Evolutionary conservation across 2,329 filamentous ascomycete genomes (phyloP).

Genomic region (Colletotrichum sp.): DNA sequence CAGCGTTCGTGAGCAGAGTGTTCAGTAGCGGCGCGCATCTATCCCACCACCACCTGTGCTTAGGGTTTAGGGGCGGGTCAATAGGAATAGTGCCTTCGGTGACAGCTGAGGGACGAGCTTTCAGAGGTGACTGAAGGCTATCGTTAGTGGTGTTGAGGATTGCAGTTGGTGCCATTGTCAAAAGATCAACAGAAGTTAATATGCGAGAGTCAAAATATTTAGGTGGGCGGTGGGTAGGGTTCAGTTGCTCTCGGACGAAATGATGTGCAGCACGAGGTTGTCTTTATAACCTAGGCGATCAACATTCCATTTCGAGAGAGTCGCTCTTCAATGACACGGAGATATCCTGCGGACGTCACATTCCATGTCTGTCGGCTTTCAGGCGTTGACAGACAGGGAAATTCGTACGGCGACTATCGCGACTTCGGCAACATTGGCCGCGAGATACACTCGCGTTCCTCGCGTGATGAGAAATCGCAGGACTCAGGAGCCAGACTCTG

Average conservation of each 20-base stretch:
- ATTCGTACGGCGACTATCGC: not conserved
- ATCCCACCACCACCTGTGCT: constrained; percentile 12
- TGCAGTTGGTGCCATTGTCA: not conserved
- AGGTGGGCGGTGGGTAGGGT: not conserved
- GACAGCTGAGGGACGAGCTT: not conserved
- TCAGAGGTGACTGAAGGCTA: not conserved
- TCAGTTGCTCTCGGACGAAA: not conserved
- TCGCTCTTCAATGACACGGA: not conserved
- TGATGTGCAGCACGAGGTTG: not conserved
- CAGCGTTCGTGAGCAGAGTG: constrained; percentile 1
- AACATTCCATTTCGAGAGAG: not conserved
- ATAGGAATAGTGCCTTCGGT: not conserved
- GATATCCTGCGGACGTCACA: not conserved
- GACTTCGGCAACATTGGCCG: not conserved
- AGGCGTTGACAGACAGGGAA: not conserved
- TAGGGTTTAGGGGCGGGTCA: not conserved
- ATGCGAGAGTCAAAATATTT: not conserved
- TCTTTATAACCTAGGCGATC: not conserved
- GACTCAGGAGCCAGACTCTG: not conserved
- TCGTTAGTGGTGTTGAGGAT: not conserved
- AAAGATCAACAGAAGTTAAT: not conserved
- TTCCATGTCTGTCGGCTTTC: not conserved
- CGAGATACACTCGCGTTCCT: not conserved
- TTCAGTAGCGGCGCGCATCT: constrained; percentile 2
- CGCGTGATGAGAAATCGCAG: not conserved